phyloP scores from a whole-genome alignment of 2,329 filamentous ascomycete genomes.

The Botryotinia narcissicola region DNA sequence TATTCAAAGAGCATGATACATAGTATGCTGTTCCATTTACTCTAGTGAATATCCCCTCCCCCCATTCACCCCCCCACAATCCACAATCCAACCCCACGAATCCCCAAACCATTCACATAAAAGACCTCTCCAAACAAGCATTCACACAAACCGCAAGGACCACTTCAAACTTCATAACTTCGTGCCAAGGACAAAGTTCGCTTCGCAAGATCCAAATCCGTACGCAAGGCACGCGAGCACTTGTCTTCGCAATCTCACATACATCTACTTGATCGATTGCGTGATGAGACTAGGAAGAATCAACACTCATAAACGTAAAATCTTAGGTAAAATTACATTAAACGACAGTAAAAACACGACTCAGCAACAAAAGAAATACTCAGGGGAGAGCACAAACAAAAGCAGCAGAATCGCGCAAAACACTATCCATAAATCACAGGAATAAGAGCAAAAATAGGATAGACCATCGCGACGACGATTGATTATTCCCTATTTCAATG shows the following conservation, averaged over 20 bases:
- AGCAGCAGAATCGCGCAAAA: neutral
- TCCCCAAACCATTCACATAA: neutral
- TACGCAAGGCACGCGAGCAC: neutral
- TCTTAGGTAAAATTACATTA: neutral
- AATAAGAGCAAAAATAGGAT: neutral
- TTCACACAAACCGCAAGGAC: no score
- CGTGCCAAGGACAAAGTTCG: no score
- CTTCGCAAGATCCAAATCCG: neutral
- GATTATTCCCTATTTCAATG: no score
- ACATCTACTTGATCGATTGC: neutral
- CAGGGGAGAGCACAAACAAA: no score
- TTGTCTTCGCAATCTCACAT: neutral
- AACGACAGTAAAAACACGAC: neutral
- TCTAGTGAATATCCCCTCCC: no score
- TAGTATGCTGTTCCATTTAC: no score
- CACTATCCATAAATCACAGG: neutral
- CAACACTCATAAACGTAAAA: neutral
- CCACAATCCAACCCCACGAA: no score
- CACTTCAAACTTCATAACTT: no score
- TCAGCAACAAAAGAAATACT: neutral
- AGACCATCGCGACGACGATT: neutral
- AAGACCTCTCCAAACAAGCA: neutral
- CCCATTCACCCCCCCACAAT: no score
- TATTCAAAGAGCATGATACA: no score
- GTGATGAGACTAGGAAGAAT: fast-evolving